A percentile compares a stretch with the other conserved stretches of the same genome.
Conservation (phyloP, 805 yeast species). For the Candida rishiriensis region DNA sequence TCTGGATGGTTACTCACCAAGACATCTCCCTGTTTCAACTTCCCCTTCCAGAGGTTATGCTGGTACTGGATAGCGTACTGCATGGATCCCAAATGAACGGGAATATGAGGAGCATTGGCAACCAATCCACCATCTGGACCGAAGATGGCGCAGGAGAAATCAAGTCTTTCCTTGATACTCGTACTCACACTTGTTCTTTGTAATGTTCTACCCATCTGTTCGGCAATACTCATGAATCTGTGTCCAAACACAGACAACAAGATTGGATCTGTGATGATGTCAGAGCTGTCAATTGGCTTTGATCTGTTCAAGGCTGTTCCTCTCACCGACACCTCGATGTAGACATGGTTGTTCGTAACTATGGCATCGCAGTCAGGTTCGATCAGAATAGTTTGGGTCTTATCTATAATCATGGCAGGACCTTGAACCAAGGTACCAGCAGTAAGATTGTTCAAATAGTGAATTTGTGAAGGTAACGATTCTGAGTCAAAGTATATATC, state of each 20-base stretch:
- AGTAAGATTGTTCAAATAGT: slow-evolving; percentile 25
- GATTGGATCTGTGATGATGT: slow-evolving; percentile 32
- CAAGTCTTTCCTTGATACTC: slow-evolving; percentile 39
- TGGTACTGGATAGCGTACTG: slow-evolving; percentile 36
- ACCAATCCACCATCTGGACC: slow-evolving; percentile 35
- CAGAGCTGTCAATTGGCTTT: slow-evolving; percentile 2
- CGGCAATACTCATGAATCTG: slow-evolving; percentile 44
- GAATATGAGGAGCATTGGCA: slow-evolving; percentile 42
- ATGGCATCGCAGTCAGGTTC: slow-evolving; percentile 34
- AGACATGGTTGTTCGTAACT: slow-evolving; percentile 33
- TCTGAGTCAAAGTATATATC: slow-evolving; percentile 22
- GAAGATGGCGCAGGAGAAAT: slow-evolving; percentile 41
- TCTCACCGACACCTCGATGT: slow-evolving; percentile 16
- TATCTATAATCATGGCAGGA: slow-evolving; percentile 33
- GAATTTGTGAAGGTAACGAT: slow-evolving; percentile 27
- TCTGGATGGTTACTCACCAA: slow-evolving; percentile 37
- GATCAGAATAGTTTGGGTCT: slow-evolving; percentile 36
- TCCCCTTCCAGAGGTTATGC: slow-evolving; percentile 33
- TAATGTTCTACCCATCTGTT: slow-evolving; percentile 38
- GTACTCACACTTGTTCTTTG: slow-evolving; percentile 38
- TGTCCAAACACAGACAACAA: slow-evolving; percentile 38
- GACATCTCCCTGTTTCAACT: slow-evolving; percentile 37
- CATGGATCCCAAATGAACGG: slow-evolving; percentile 42
- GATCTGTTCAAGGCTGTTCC: background rate
- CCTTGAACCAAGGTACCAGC: slow-evolving; percentile 32